phyloP scores from a whole-genome alignment of 129 eudicot genomes.

The Calendula officinalis region DNA sequence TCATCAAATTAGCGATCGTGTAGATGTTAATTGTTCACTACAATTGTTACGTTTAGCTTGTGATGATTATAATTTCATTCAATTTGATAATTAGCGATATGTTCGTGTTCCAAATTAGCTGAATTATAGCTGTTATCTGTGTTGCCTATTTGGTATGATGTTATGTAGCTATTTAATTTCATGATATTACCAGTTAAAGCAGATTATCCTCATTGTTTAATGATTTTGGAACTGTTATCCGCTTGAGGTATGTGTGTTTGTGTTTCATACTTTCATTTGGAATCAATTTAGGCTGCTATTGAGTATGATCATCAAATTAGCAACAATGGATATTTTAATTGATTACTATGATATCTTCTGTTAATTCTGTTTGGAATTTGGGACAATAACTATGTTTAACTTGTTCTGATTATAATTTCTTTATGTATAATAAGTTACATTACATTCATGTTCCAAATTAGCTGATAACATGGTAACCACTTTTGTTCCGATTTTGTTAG shows the following conservation, averaged over 20 bases:
- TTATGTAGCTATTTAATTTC: background rate
- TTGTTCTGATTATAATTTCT: slow-evolving; percentile 17
- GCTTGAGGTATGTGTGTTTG: slow-evolving; percentile 45
- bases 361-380: slow-evolving; percentile 1
- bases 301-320: slow-evolving; percentile 9
- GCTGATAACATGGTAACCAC: background rate
- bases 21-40: slow-evolving; percentile 6
- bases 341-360: background rate
- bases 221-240: slow-evolving; percentile 46
- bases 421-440: background rate
- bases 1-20: slow-evolving; percentile 13
- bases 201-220: slow-evolving; percentile 46
- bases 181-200: too few species aligned
- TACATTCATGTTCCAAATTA: background rate
- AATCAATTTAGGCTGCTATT: background rate
- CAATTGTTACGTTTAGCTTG: background rate
- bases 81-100: background rate
- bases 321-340: slow-evolving; percentile 2
- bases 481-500: slow-evolving; percentile 41
- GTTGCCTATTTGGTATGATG: background rate
- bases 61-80: background rate
- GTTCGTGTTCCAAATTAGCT: background rate
- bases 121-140: background rate
- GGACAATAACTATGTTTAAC: slow-evolving; percentile 14
- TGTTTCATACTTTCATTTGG: background rate